Percentiles rank a stretch among this genome's conserved stretches.
Evolutionary conservation across 306 rosid genomes (phyloP).

Genomic region (Acmispon strigosus): DNA sequence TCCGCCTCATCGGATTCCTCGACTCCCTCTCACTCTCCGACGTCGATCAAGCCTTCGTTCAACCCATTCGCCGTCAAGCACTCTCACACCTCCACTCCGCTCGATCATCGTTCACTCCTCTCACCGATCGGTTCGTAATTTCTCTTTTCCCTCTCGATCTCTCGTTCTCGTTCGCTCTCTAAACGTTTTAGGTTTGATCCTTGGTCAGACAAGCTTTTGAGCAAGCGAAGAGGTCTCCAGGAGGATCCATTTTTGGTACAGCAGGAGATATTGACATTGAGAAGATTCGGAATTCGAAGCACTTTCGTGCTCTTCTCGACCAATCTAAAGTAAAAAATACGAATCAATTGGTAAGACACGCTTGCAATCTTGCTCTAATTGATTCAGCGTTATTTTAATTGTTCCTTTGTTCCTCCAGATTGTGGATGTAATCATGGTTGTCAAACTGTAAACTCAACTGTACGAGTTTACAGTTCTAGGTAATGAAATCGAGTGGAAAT

Average conservation of each 20-base stretch:
- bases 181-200: not conserved
- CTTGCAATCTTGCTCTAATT: not conserved
- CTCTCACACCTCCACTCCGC: constrained; percentile 40
- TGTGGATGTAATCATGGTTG: not conserved
- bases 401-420: not conserved
- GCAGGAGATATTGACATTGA: constrained; percentile 60
- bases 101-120: constrained; percentile 49
- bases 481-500: not conserved
- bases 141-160: not conserved
- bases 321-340: constrained; percentile 35
- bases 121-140: constrained; percentile 50
- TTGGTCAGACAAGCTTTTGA: constrained; percentile 67
- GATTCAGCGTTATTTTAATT: not conserved
- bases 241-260: constrained; percentile 44
- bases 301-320: constrained; percentile 56
- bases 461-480: not conserved
- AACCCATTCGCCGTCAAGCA: constrained; percentile 58
- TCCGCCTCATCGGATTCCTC: constrained; percentile 82
- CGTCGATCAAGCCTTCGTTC: constrained; percentile 53
- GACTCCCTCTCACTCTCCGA: constrained; percentile 49
- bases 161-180: not conserved
- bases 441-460: not conserved
- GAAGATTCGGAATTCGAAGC: constrained; percentile 66
- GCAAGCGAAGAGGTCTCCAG: constrained; percentile 58
- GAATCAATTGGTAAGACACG: constrained; percentile 38